Evolutionary conservation across 2,329 filamentous ascomycete species (phyloP), one percentile per base, ranked within the genome.

Genomic region (Ambrosiella beaveri): DNA sequence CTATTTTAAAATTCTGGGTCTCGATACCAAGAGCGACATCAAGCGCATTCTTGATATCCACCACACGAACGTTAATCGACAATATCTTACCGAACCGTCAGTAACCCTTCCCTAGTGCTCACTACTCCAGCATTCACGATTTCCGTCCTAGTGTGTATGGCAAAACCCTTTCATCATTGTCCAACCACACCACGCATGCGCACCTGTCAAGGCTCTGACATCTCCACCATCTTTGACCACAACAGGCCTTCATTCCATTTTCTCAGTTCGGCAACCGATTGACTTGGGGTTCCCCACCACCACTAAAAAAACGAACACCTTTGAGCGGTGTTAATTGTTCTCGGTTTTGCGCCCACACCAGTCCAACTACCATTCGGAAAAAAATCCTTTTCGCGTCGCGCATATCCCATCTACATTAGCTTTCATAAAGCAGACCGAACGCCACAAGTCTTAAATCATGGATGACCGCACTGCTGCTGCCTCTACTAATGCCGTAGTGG

Each of bases 381-480:
- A 27, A 27, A 27, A 27, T 17, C 9, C n/a, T 47, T 17, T 15
- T 15, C 44, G 44, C 44, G 44, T n/a, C 44, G 44, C 44, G 44
- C 40, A 47, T 17, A 13, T 47, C n/a, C 8, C 4, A 15, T 17
- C 17, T 15, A 47, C 15, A 13, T n/a, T 6, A 12, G 19, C 44
- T 8, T 47, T 17, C 44, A 2, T 47, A 8, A 13, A 49, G 37
- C 17, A 56, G 36, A 12, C 13, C 15, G 27, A 27, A 56, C 15
- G n/a, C n/a, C 39, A 49, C 37, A 57, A 13, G 27, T 53, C 4
- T 47, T 19, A 9, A 37, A 58, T 36, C 44, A 60, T 60, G 59
- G 59, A 60, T 47, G 59, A 60, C 36, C 59, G 59, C 47, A 55
- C 41, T 35, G 41, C 58, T 41, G 15, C 47, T 53, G 47, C 56